A percentile compares a stretch with the other conserved stretches of the same genome.
These are phyloP conservation scores for Nicotiana sylvestris DNA, from an alignment of 257 asterid species.

Conservation along the genomic window DNA sequence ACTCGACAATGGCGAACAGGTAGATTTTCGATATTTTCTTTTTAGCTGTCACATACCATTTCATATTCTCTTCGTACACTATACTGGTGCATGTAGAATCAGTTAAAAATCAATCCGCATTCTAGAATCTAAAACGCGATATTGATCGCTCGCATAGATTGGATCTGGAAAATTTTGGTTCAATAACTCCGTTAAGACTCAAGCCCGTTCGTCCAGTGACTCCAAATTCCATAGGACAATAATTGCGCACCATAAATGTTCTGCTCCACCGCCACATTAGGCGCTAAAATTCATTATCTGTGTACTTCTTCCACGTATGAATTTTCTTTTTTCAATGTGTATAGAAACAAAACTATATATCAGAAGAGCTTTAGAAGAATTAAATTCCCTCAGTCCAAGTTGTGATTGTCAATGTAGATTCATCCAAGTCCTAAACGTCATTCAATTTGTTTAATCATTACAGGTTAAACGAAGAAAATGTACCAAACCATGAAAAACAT, in stretches of 20 bases:
- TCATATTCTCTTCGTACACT: background rate
- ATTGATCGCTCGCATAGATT: background rate
- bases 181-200: background rate
- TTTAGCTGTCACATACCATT: background rate
- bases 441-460: background rate
- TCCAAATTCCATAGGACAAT: background rate
- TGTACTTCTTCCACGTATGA: background rate
- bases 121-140: background rate
- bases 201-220: background rate
- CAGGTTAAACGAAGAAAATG: conserved; percentile 42
- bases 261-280: background rate
- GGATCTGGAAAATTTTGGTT: conserved; percentile 24
- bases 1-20: conserved; percentile 54
- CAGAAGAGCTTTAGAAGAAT: background rate
- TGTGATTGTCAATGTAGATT: background rate
- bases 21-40: background rate
- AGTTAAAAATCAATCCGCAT: background rate
- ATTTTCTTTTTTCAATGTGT: background rate
- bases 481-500: conserved; percentile 33
- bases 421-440: background rate
- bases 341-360: background rate
- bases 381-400: background rate
- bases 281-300: too few relatives aligned
- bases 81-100: background rate
- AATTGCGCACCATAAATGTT: background rate